Evolutionary conservation across 495 filamentous ascomycete species (phyloP), one percentile per base, ranked within the genome.

Genomic region (Pseudoneurospora amorphoporcata): DNA sequence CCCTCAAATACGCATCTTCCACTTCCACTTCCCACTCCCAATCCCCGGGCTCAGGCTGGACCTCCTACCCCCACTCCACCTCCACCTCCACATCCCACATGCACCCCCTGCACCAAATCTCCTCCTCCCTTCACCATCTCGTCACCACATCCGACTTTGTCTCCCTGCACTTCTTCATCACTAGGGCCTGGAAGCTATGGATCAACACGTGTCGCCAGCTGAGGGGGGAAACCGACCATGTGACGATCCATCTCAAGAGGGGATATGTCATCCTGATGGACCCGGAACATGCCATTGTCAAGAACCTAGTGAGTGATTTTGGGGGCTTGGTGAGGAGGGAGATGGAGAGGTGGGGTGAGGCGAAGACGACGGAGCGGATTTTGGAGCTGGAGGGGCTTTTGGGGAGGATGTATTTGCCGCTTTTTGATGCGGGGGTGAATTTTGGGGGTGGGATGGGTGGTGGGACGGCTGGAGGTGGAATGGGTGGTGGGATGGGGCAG

Each of bases 161-260:
- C 0, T 43, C 39, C 2, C 72, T 77, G 8, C 23, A 71, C 5
- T 4, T 37, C 9, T 79, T 76, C 65, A 42, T 79, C 45, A n/a
- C 68, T 1, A 39, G 70, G 9, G 73, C 65, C 14, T 81, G 79
- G 79, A 42, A 68, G n/a, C 69, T 81, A 8, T 81, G 79, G 79
- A 58, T 81, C 7, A 72, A 75, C 58, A 38, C 69, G 9, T 45
- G 73, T 16, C 39, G 42, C 10, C 37, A 29, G 1, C 40, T 71
- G 0, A 74, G 79, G 19, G 78, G 78, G 1, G 38, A 19, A 4
- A 45, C 73, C 5, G 78, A 81, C 71, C 70, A 74, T 16, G 74
- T 77, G 12, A 77, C 79, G n/a, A 80, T 80, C 58, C 79, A 81
- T 68, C 73, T 81, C 43, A 75, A 76, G 38, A 75, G 79, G 5